Evolutionary conservation across 441 rosid species (phyloP).

Genomic region (Brassica hybrid): DNA sequence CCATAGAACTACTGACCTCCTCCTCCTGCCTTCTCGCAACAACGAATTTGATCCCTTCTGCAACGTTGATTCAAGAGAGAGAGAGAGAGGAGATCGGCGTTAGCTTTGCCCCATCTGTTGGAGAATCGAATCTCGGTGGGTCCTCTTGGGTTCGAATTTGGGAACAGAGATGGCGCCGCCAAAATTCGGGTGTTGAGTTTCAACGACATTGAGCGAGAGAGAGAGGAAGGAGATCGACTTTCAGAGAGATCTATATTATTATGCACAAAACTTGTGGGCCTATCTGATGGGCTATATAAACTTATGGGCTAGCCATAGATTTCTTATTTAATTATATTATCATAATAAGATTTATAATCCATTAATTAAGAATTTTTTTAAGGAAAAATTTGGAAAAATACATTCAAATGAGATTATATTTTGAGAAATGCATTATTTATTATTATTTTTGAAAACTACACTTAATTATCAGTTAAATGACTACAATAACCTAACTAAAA

Average conservation of each 20-base stretch:
- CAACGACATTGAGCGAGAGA: conserved; percentile 59
- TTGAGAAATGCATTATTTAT: no score
- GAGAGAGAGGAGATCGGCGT: conserved; percentile 46
- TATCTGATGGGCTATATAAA: neutral
- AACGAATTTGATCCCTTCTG: neutral
- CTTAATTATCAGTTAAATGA: no score
- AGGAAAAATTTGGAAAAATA: no score
- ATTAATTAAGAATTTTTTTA: no score
- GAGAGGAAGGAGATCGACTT: neutral
- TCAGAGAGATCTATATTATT: neutral
- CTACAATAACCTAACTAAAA: no score
- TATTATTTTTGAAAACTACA: no score
- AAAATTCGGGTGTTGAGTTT: conserved; percentile 68
- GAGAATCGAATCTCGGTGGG: conserved; percentile 65
- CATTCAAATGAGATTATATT: no score
- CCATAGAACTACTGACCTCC: no score
- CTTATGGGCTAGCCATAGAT: neutral
- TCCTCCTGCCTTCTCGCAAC: no score
- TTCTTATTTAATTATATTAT: no score
- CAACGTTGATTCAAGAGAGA: neutral
- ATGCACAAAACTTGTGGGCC: neutral
- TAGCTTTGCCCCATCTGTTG: conserved; percentile 75
- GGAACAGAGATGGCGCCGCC: conserved; percentile 47
- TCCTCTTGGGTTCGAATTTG: conserved; percentile 42
- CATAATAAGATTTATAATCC: no score